Base-by-base conservation (phyloP, 2,329 filamentous ascomycete species). In the Scedosporium aurantiacum region DNA sequence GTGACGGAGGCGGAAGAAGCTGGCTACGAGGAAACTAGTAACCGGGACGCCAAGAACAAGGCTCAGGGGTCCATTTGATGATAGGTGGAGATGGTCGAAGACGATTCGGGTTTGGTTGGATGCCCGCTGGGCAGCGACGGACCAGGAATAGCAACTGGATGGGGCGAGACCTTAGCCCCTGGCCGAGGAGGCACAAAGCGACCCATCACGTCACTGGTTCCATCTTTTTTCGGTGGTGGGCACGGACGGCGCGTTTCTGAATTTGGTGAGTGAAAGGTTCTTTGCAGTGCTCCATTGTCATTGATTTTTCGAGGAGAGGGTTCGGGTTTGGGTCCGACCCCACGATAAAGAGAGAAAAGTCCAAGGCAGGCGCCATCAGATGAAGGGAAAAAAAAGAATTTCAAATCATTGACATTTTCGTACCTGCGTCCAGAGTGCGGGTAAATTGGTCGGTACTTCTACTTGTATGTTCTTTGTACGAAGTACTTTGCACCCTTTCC, bases 181-280 rank as follows among this genome's bases (percentile, higher is more conserved):
- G 43, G 43, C 43, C 18, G 43, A 21, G n/a, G 43, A 21, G 18
- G 5, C 43, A 47, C 43, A 21, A 47, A 47, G 43, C 43, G 43
- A 47, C 16, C 50, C 18, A 14, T 54, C 18, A 54, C 23, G 50
- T 54, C 18, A 54, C 23, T 23, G 50, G 23, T 25, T 28, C 50
- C 50, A 54, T 54, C 50, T 23, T 54, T 23, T 27, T 21, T n/a
- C n/a, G n/a, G n/a, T 27, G 12, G 23, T 23, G 23, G 50, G 50
- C 50, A 54, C 50, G 50, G 50, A 54, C 50, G 50, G 50, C 50
- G 50, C 12, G 50, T 54, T 54, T 54, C 50, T 54, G 50, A 54
- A 23, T 23, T 54, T 54, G 50, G 50, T 54, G 50, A 27, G 50
- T 18, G 43, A 12, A 37, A 37, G 32, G 10, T 10, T 37, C 32